Conservation (phyloP, 106 monocot species). For the Dendrobium catenatum region DNA sequence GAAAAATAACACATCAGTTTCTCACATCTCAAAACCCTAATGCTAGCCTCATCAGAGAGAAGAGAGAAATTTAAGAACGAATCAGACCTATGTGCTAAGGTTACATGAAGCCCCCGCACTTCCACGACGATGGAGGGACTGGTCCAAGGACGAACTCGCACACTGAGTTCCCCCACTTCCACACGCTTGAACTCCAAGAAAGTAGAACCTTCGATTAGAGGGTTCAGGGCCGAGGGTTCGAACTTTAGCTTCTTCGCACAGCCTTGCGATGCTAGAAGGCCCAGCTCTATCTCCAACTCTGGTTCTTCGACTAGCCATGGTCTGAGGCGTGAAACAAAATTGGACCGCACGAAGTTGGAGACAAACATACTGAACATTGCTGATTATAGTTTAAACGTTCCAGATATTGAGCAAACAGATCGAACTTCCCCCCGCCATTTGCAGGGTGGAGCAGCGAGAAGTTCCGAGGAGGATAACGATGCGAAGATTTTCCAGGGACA, state of each 20-base stretch:
- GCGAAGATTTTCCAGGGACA: background rate
- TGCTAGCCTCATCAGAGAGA: background rate
- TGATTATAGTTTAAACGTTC: background rate
- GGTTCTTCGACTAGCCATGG: constrained; percentile 53
- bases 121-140: constrained; percentile 26
- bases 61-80: background rate
- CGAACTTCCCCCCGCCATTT: background rate
- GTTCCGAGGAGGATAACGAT: background rate
- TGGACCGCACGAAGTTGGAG: constrained; percentile 23
- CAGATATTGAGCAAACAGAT: background rate
- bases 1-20: background rate
- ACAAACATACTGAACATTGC: constrained; percentile 30
- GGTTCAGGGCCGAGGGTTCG: constrained; percentile 28
- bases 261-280: constrained; percentile 24
- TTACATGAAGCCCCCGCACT: constrained; percentile 25
- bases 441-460: background rate
- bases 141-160: constrained; percentile 44
- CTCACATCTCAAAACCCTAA: background rate
- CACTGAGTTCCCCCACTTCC: constrained; percentile 18
- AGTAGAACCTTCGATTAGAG: constrained; percentile 22
- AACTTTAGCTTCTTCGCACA: constrained; percentile 28
- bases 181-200: constrained; percentile 17
- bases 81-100: constrained; percentile 37
- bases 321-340: constrained; percentile 26
- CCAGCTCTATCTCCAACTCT: constrained; percentile 33